Percentiles rank a stretch among this genome's conserved stretches.
Evolutionary conservation across 768 basidiomycete genomes (phyloP).

Genomic region (Mycena venus): DNA sequence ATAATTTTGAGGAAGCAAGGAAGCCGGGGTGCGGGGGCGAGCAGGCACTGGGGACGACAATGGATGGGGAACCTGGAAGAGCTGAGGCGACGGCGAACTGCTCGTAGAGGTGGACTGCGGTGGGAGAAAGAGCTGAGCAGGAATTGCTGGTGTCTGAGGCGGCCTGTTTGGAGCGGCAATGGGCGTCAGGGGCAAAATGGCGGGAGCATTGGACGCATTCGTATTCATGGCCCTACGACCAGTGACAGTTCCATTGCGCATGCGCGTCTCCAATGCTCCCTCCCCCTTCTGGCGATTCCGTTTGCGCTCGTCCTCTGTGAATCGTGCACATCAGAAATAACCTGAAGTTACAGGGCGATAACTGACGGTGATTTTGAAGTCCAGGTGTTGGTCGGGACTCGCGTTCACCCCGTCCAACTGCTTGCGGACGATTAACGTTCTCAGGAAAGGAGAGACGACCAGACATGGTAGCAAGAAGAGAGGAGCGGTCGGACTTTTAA

Average conservation of each 20-base stretch:
- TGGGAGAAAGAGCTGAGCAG: not conserved
- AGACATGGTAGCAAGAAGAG: conserved; percentile 2
- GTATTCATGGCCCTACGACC: not conserved
- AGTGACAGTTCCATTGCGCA: too few species aligned
- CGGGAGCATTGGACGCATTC: not conserved
- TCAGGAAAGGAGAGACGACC: not conserved
- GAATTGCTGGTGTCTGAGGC: not conserved
- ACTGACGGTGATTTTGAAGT: not conserved
- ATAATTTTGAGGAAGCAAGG: too few species aligned
- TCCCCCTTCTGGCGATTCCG: too few species aligned
- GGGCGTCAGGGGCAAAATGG: not conserved
- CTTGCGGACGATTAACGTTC: not conserved
- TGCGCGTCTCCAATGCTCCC: too few species aligned
- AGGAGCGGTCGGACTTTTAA: not conserved
- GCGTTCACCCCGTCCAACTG: not conserved
- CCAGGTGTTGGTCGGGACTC: too few species aligned
- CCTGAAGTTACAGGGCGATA: too few species aligned
- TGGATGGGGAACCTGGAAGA: too few species aligned
- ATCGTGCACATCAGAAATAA: not conserved
- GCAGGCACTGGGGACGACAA: not conserved
- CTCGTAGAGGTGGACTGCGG: too few species aligned
- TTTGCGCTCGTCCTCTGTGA: too few species aligned
- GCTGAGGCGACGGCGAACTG: too few species aligned
- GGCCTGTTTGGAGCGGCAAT: not conserved
- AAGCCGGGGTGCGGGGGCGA: too few species aligned